A percentile compares a stretch with the other conserved stretches of the same genome.
Evolutionary conservation across 169 alveolate genomes (phyloP).

Genomic region (Plasmodium falciparum): DNA sequence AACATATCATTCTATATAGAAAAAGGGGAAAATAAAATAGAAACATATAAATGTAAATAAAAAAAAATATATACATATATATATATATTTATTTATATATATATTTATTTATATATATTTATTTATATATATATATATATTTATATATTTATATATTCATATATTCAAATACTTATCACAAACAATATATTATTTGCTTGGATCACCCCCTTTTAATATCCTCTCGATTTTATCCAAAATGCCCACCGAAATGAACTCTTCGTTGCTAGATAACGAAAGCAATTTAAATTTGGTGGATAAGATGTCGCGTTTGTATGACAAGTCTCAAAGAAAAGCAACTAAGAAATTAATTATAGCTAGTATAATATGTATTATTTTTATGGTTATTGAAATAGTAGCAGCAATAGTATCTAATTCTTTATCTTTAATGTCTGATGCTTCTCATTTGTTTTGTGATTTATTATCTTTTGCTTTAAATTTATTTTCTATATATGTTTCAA

Average conservation of each 20-base stretch:
- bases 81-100: background rate
- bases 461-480: slow-evolving; percentile 92
- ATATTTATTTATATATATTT: no score
- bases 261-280: slow-evolving; percentile 8
- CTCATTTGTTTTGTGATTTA: slow-evolving; percentile 96
- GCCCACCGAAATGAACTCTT: slow-evolving; percentile 22
- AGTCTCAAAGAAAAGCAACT: slow-evolving; percentile 42
- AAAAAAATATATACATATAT: background rate
- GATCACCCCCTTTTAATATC: no score
- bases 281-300: slow-evolving; percentile 24
- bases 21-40: no score
- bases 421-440: slow-evolving; percentile 96
- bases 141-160: background rate
- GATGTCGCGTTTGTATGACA: slow-evolving; percentile 45
- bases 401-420: slow-evolving; percentile 90
- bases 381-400: slow-evolving; percentile 90
- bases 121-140: background rate
- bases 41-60: background rate
- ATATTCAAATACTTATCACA: background rate
- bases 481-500: slow-evolving; percentile 91
- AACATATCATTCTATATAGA: no score
- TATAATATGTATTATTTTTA: slow-evolving; percentile 82
- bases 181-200: no score
- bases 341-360: slow-evolving; percentile 77
- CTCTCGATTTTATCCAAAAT: background rate